phyloP scores from a whole-genome alignment of 768 basidiomycete genomes.

The Mycena belliarum region DNA sequence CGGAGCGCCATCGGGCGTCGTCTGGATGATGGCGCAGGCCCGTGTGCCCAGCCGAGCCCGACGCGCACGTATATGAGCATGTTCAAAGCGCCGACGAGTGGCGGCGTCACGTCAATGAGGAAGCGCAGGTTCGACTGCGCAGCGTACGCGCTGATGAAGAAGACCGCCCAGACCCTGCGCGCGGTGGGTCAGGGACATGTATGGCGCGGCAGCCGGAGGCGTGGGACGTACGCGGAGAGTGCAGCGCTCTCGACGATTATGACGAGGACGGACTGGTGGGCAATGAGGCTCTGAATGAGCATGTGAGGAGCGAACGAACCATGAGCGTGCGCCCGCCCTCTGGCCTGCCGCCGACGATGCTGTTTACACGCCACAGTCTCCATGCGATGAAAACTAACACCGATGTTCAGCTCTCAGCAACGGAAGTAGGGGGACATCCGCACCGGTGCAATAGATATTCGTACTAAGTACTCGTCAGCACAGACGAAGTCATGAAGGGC shows the following conservation, averaged over 20 bases:
- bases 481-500: too few species aligned
- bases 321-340: background rate
- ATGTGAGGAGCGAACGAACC: background rate
- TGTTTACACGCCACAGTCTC: conserved; percentile 9
- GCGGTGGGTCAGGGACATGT: too few species aligned
- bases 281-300: too few species aligned
- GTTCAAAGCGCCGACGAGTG: background rate
- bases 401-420: background rate
- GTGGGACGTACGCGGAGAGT: background rate
- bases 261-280: background rate
- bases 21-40: background rate
- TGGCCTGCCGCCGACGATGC: background rate
- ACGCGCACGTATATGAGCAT: conserved; percentile 1
- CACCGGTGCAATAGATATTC: conserved; percentile 13
- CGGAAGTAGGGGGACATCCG: too few species aligned
- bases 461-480: background rate
- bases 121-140: background rate
- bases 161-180: background rate
- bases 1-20: too few species aligned
- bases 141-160: background rate
- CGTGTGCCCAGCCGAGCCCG: background rate
- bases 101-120: background rate
- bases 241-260: background rate
- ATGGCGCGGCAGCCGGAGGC: too few species aligned
- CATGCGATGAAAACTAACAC: background rate